Conservation (phyloP, 768 basidiomycete genomes). For the Termitomyces bulborhizus region DNA sequence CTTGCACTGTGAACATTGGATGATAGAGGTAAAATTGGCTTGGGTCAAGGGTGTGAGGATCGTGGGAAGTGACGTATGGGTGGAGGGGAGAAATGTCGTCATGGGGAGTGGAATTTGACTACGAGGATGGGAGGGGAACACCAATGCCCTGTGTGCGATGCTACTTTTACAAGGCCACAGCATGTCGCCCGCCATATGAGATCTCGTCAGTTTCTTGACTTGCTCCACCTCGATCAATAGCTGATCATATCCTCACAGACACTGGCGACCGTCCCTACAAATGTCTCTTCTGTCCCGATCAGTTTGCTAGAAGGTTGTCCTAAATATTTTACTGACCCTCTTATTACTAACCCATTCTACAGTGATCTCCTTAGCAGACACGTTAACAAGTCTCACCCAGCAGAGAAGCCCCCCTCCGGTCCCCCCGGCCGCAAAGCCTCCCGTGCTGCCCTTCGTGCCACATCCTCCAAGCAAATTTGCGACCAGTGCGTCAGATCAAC, state of each 20-base stretch:
- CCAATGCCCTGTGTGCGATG: slow-evolving; percentile 81
- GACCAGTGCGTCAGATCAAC: slow-evolving; percentile 76
- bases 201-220: slow-evolving; percentile 2
- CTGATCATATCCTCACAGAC: slow-evolving; percentile 41
- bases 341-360: too few species aligned
- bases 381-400: slow-evolving; percentile 81
- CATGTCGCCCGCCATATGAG: slow-evolving; percentile 89
- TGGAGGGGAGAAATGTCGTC: slow-evolving; percentile 1
- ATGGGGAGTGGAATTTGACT: background rate
- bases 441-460: slow-evolving; percentile 41
- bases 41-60: too few species aligned
- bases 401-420: slow-evolving; percentile 47
- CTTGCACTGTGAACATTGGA: too few species aligned
- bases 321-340: too few species aligned
- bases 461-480: slow-evolving; percentile 61
- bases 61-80: slow-evolving; percentile 7
- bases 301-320: slow-evolving; percentile 78
- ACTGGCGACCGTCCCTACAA: slow-evolving; percentile 88
- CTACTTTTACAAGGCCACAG: slow-evolving; percentile 82
- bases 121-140: slow-evolving; percentile 67
- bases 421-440: slow-evolving; percentile 57
- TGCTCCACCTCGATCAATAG: background rate
- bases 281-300: slow-evolving; percentile 81
- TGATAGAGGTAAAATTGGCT: too few species aligned
- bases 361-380: slow-evolving; percentile 79